Conservation (phyloP, 768 basidiomycete species). For the Russula abietina region DNA sequence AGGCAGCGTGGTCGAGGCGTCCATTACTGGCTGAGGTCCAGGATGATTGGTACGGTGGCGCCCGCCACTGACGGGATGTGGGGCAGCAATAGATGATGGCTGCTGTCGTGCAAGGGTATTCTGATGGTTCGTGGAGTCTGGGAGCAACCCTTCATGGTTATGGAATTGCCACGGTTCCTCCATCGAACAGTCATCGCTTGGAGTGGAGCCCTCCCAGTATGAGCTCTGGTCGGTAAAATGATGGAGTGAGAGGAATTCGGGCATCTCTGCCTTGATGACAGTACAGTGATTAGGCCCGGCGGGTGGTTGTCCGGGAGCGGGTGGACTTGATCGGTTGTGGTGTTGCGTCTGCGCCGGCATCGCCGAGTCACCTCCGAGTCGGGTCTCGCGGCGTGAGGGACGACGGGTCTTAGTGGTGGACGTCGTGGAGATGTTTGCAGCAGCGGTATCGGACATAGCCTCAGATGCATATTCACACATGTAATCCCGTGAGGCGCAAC, state of each 20-base stretch:
- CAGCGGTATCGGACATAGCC: conserved; percentile 6
- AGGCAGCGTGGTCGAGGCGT: neutral
- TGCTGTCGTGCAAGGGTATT: conserved; percentile 1
- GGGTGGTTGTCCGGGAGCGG: neutral
- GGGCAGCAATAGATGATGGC: conserved; percentile 9
- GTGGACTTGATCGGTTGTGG: neutral
- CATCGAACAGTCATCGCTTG: conserved; percentile 21
- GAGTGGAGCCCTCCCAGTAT: conserved; percentile 23
- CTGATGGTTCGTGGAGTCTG: conserved; percentile 4
- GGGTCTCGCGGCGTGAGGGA: conserved; percentile 11
- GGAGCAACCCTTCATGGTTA: conserved; percentile 5
- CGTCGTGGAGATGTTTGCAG: conserved; percentile 3
- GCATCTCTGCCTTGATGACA: conserved; percentile 15
- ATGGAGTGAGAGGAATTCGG: conserved; percentile 15
- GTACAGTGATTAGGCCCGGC: neutral
- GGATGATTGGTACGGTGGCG: neutral
- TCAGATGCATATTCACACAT: conserved; percentile 33
- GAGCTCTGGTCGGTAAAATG: conserved; percentile 18
- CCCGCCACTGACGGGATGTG: conserved; percentile 13
- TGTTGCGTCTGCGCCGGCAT: neutral
- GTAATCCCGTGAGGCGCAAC: conserved; percentile 34
- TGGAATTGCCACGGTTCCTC: conserved; percentile 25
- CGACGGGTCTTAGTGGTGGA: conserved; percentile 11
- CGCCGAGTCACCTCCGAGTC: neutral
- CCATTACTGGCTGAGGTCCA: conserved; percentile 1